A percentile compares a stretch with the other conserved stretches of the same genome.
phyloP scores from a whole-genome alignment of 345 rosid genomes.

The Syzygium grande region DNA sequence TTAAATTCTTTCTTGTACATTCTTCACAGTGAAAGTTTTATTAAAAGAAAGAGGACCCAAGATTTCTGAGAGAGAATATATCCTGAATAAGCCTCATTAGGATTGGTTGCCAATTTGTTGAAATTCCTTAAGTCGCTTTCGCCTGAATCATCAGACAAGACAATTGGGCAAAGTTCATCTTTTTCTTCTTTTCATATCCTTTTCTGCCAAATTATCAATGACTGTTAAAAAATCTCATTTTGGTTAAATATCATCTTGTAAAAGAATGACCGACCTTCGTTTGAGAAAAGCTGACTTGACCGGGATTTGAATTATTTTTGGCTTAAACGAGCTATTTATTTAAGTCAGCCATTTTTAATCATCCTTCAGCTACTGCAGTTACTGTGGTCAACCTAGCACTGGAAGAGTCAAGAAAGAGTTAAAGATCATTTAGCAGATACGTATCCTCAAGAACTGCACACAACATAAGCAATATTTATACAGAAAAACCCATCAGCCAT shows the following conservation, averaged over 20 bases:
- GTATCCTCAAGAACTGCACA: not conserved
- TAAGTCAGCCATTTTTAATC: not conserved
- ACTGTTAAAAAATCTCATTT: not conserved
- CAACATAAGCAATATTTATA: not conserved
- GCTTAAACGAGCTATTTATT: not conserved
- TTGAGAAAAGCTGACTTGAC: not conserved
- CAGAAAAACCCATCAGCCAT: not conserved
- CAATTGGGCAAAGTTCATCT: not conserved
- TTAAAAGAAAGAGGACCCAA: not conserved
- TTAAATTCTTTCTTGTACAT: not conserved
- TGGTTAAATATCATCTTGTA: not conserved
- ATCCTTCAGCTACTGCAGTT: not conserved
- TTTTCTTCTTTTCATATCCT: not conserved
- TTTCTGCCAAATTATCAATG: not conserved
- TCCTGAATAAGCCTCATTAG: not conserved
- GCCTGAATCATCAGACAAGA: not conserved
- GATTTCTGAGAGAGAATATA: not conserved
- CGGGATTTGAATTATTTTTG: not conserved
- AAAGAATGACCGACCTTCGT: not conserved
- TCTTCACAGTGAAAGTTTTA: not conserved
- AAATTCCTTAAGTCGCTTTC: not conserved
- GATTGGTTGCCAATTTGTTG: not conserved
- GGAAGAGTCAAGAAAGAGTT: not conserved
- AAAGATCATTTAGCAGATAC: not conserved
- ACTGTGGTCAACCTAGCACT: not conserved